Base-by-base conservation (phyloP, 768 basidiomycete genomes). In the Phylloporus rhodoxanthus region DNA sequence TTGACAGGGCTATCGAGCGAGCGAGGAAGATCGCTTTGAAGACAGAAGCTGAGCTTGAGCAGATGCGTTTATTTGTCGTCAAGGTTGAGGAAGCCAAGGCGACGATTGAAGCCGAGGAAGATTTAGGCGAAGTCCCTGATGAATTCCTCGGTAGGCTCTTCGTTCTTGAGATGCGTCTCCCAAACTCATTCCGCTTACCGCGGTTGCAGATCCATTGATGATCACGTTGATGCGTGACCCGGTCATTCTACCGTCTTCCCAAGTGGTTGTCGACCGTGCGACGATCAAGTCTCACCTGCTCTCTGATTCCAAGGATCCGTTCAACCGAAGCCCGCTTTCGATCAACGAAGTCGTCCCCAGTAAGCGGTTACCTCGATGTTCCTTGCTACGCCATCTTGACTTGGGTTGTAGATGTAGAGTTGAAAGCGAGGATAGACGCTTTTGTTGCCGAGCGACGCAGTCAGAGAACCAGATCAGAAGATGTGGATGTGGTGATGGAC, bases 231-330 rank as follows among this genome's bases (percentile, higher is more conserved):
- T 99, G 96, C 84, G 82, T 47, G 92, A 99, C 65, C 96, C 96
- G 3, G 94, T 98, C 50, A 79, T 81, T 26, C 67, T 99, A 28
- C 96, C 96, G 0, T 83, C 87, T 0, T 97, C 94, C 2, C 76
- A 73, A 46, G 72, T 80, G 0, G 76, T 88, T 29, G 66, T 99
- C 37, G 96, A 99, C 66, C 81, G 89, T 20, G 75, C 87, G 2
- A 97, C 94, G 2, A 98, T 99, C 73, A 95, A 95, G 60, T 87
- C 92, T 1, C 93, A 96, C 66, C 71, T 97, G 30, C 72, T 99
- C 17, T 95, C 92, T 0, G 94, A 96, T 59, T 69, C 84, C 15
- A 89, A 82, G 46, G 96, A 99, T 68, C 96, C 96, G 1, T 99
- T 98, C 79, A 99, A 97, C 68, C 85, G 96, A 25, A 72, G 76